A percentile compares a stretch with the other conserved stretches of the same genome.
Conservation (phyloP, 169 alveolate species). For the Eimeria tenella region DNA sequence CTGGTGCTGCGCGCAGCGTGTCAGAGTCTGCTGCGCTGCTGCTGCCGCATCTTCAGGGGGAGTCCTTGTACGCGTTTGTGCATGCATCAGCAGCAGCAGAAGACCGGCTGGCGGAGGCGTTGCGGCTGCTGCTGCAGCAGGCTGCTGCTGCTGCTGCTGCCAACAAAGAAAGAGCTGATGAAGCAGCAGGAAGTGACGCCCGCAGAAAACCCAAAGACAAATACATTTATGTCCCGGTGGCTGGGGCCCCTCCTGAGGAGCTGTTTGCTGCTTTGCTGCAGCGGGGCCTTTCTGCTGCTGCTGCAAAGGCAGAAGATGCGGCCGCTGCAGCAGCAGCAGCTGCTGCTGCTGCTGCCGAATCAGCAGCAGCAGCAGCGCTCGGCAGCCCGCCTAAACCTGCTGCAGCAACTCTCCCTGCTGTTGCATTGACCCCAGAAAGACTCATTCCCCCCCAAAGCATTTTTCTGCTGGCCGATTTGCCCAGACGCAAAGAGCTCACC, state of each 20-base stretch:
- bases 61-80: slow-evolving; percentile 28
- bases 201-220: slow-evolving; percentile 10
- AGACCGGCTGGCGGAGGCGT: slow-evolving; percentile 16
- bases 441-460: neutral
- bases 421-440: neutral
- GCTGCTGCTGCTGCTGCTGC: slow-evolving; percentile 52
- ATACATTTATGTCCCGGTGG: neutral
- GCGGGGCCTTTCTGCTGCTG: slow-evolving; percentile 28
- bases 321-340: slow-evolving; percentile 14
- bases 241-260: slow-evolving; percentile 1
- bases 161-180: slow-evolving; percentile 38
- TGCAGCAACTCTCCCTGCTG: neutral
- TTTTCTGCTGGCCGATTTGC: neutral
- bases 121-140: slow-evolving; percentile 68
- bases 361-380: slow-evolving; percentile 25
- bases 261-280: neutral
- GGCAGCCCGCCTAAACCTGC: neutral
- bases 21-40: slow-evolving; percentile 21
- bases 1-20: neutral
- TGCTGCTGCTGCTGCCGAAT: slow-evolving; percentile 5
- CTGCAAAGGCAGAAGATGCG: neutral
- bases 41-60: slow-evolving; percentile 38
- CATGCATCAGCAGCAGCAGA: slow-evolving; percentile 69
- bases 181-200: neutral
- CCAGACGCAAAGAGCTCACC: neutral